Conservation (phyloP, 306 rosid genomes). For the Dalbergia cultrata region DNA sequence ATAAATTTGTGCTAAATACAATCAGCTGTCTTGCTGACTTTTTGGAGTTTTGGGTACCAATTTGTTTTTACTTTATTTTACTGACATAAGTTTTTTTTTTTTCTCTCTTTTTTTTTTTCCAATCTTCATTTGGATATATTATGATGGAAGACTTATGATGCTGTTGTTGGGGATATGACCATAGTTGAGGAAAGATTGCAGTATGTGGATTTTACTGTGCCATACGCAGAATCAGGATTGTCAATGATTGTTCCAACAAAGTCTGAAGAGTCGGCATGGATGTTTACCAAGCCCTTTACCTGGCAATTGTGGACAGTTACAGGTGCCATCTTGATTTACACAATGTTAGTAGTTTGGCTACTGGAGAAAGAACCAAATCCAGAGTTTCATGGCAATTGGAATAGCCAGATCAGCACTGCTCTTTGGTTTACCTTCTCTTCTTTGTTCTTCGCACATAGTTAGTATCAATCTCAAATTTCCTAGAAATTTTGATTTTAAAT, state of each 20-base stretch:
- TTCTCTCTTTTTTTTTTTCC: background rate
- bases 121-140: slow-evolving; percentile 38
- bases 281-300: slow-evolving; percentile 73
- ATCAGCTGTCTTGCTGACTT: background rate
- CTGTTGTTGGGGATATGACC: slow-evolving; percentile 76
- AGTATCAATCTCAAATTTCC: slow-evolving; percentile 48
- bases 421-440: slow-evolving; percentile 80
- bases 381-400: slow-evolving; percentile 65
- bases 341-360: slow-evolving; percentile 66
- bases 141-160: slow-evolving; percentile 63
- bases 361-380: slow-evolving; percentile 64
- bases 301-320: slow-evolving; percentile 66
- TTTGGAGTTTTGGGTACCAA: slow-evolving; percentile 8
- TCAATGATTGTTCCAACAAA: slow-evolving; percentile 64
- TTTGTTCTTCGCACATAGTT: slow-evolving; percentile 78
- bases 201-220: slow-evolving; percentile 74
- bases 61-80: background rate
- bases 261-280: slow-evolving; percentile 57
- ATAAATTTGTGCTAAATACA: background rate
- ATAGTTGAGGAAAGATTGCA: slow-evolving; percentile 57
- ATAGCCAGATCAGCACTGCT: slow-evolving; percentile 65
- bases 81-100: too few species aligned
- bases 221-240: slow-evolving; percentile 79
- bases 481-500: slow-evolving; percentile 15
- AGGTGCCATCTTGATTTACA: slow-evolving; percentile 56